Base-by-base conservation (phyloP, 2,329 filamentous ascomycete species). In the Claviceps fusiformis region DNA sequence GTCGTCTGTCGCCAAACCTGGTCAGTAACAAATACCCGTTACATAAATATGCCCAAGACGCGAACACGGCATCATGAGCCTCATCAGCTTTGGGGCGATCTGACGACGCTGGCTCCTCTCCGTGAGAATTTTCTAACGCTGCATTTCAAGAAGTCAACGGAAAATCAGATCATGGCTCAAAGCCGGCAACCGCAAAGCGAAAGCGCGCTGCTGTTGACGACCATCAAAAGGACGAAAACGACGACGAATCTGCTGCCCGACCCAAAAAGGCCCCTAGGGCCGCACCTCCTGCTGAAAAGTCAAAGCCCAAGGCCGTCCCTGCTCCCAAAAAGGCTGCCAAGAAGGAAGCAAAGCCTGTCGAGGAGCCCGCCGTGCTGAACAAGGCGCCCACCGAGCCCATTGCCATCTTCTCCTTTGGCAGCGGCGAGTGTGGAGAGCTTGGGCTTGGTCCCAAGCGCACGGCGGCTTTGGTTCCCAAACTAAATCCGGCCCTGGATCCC, bases 381-480 rank as follows among this genome's bases (percentile, higher is more conserved):
- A 51, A 56, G 17, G 57, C 78, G 17, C 86, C 86, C 5, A 80
- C 75, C 0, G 69, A 81, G 60, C 73, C 75, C 31, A 76, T 93
- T 56, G 82, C 91, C 63, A 74, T 93, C 57, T 92, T 84, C 64
- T 86, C 91, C 53, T 92, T 89, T 62, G 89, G 89, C 53, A 86
- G 89, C 67, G 88, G 87, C 43, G 80, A 80, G 58, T 83, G 82
- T n/a, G 88, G 88, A 61, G 89, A 95, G 72, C 83, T 95, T 48
- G 89, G 88, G 43, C 79, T 95, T 19, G 89, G 89, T 50, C 81
- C 77, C 58, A 82, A 81, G 65, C 75, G 64, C 43, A 57, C 50
- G 3, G 13, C 45, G 6, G 33, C 51, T n/a, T 35, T 53, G 19
- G 49, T 51, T 7, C 54, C 56, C 41, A 52, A 49, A 82, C 81